Percentiles rank a stretch among this genome's conserved stretches.
phyloP scores from a whole-genome alignment of 305 asterid species.

The Rubia tinctorum region DNA sequence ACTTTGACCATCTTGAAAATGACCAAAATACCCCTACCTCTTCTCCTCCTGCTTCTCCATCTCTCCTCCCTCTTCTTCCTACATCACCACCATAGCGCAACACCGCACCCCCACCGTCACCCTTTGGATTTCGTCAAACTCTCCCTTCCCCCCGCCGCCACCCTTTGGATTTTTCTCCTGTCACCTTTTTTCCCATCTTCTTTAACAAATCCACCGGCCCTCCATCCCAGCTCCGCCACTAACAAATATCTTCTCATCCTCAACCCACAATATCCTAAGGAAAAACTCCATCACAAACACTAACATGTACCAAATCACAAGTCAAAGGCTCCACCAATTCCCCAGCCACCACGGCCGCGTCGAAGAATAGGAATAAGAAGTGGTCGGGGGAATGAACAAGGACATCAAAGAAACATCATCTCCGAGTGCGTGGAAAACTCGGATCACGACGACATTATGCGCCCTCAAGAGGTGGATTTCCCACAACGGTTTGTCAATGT shows the following conservation, averaged over 20 bases:
- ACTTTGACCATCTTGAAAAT: no score
- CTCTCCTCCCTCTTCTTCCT: no score
- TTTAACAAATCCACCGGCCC: no score
- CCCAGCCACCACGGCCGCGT: background rate
- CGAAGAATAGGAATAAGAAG: constrained; percentile 35
- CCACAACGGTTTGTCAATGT: constrained; percentile 73
- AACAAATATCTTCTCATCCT: constrained; percentile 51
- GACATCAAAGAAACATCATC: constrained; percentile 85
- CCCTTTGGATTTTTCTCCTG: no score
- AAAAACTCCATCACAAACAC: constrained; percentile 42
- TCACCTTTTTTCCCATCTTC: no score
- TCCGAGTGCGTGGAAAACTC: constrained; percentile 90
- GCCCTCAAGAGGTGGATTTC: constrained; percentile 65
- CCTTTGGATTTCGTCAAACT: no score
- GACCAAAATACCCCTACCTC: no score
- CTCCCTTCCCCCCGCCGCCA: no score
- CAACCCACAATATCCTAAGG: constrained; percentile 50
- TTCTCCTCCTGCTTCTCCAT: no score
- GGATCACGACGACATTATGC: constrained; percentile 50
- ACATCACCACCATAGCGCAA: no score
- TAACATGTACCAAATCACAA: constrained; percentile 50
- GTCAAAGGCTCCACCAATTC: constrained; percentile 32
- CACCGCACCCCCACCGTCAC: no score
- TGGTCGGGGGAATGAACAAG: constrained; percentile 47
- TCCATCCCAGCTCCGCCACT: constrained; percentile 89